Evolutionary conservation across 305 asterid species (phyloP).

Genomic region (Fraxinus nigra): DNA sequence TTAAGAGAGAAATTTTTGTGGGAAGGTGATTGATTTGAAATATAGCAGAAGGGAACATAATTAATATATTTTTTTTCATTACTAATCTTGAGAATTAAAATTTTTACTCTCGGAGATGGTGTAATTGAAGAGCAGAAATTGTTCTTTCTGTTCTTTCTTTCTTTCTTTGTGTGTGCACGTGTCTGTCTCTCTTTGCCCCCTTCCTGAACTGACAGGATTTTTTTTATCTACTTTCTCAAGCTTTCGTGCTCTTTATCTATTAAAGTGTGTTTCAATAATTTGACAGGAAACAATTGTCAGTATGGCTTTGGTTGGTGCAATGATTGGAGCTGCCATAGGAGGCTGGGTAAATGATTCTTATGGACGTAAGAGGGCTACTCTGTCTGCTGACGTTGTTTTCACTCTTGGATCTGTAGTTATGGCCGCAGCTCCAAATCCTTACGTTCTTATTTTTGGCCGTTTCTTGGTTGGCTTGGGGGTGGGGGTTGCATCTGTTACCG

Average conservation of each 20-base stretch:
- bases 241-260: background rate
- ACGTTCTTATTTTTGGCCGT: slow-evolving; percentile 77
- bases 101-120: background rate
- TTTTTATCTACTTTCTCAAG: background rate
- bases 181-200: background rate
- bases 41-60: background rate
- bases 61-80: background rate
- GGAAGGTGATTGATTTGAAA: slow-evolving; percentile 11
- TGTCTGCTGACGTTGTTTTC: slow-evolving; percentile 84
- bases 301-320: slow-evolving; percentile 97
- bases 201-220: background rate
- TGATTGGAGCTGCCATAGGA: slow-evolving; percentile 84
- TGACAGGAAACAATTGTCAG: slow-evolving; percentile 94
- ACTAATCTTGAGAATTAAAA: background rate
- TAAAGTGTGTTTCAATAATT: background rate
- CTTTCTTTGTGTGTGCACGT: background rate
- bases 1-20: background rate
- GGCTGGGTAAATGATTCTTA: slow-evolving; percentile 86
- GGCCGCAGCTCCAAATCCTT: slow-evolving; percentile 86
- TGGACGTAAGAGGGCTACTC: slow-evolving; percentile 93
- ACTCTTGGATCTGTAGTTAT: slow-evolving; percentile 68
- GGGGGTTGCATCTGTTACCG: slow-evolving; percentile 95
- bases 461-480: slow-evolving; percentile 83
- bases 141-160: background rate
- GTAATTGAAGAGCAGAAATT: background rate